Evolutionary conservation across 768 basidiomycete species (phyloP), one percentile per base, ranked within the genome.

Genomic region (Paxillus ammoniavirescens): DNA sequence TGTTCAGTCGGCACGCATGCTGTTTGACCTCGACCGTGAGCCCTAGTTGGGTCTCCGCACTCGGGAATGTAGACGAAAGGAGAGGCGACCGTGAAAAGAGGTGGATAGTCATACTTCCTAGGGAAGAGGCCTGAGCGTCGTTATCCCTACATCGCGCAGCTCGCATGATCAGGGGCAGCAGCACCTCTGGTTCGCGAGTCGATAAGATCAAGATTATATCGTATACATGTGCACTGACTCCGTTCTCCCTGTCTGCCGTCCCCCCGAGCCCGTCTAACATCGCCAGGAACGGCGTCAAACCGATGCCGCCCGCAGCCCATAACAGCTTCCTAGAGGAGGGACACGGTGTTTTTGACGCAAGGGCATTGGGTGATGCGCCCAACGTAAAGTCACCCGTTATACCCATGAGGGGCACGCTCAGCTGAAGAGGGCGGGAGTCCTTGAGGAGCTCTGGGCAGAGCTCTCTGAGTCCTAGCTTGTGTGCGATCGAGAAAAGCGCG

Each of bases 221-320:
- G 26, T 65, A 61, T 28, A 5, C 9, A 10, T n/a, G 35, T 10
- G 4, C 12, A 2, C n/a, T 8, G 2, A n/a, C 41, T 3, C 38
- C 44, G 18, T 33, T 41, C 37, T 49, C 49, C 26, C 45, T 37
- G 4, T 31, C 28, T n/a, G 17, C 55, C 42, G 41, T 48, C 28
- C 35, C 14, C 49, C 30, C 26, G 57, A 61, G 28, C 49, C 63
- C 28, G 49, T 50, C 46, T 4, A 85, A 67, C 82, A 86, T 82
- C 31, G 77, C 78, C 30, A 87, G 64, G 67, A 84, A 87, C 0
- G 84, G 84, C 14, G 85, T 87, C 43, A 87, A 54, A 2, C 86
- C 85, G 49, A 87, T 86, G 1, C 85, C 84, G 18, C 83, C 83
- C 0, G 83, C 83, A 14, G 81, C 54, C 82, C 81, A 86, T 40